Base-by-base conservation (phyloP, 169 alveolate species). In the Babesia sp. region DNA sequence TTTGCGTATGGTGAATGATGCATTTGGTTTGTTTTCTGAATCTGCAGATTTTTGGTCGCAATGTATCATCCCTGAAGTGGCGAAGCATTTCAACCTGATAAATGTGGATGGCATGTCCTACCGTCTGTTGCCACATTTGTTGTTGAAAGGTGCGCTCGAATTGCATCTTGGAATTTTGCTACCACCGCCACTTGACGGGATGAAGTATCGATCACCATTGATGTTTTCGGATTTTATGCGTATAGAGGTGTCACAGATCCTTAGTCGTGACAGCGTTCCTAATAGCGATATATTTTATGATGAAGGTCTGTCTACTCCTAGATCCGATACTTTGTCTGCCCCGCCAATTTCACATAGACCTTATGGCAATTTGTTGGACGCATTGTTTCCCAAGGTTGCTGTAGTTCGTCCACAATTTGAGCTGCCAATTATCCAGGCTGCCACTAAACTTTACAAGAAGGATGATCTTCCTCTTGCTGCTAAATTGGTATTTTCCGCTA, bases 31-130 rank as follows among this genome's bases (percentile, higher is more conserved):
- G 6, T 66, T 33, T 44, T 34, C 57, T 18, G 50, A 70, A 2
- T 69, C 87, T 6, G 3, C 72, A 0, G 54, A 60, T 14, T 79
- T 79, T 70, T 79, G 87, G 87, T 55, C 58, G 36, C 75, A 69
- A 42, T 20, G 44, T 5, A 36, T 79, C 11, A 71, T 66, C 31
- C 87, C 87, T 11, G 78, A 69, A 42, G 63, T 79, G 14, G 48
- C 87, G 3, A 50, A 44, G 18, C 83, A 79, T 63, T 77, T 77
- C 54, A 79, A 69, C 58, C 68, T 79, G 39, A 55, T 79, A 26
- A 50, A 63, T 31, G 37, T 79, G 64, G 72, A 79, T 24, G 59
- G 74, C 20, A 60, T 79, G 4, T 66, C 67, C n/a, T 61, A 44
- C 45, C 44, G 75, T 31, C n/a, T 75, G 6, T 5, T 79, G 36